Conservation (phyloP, 306 rosid species). For the Quercus suber region DNA sequence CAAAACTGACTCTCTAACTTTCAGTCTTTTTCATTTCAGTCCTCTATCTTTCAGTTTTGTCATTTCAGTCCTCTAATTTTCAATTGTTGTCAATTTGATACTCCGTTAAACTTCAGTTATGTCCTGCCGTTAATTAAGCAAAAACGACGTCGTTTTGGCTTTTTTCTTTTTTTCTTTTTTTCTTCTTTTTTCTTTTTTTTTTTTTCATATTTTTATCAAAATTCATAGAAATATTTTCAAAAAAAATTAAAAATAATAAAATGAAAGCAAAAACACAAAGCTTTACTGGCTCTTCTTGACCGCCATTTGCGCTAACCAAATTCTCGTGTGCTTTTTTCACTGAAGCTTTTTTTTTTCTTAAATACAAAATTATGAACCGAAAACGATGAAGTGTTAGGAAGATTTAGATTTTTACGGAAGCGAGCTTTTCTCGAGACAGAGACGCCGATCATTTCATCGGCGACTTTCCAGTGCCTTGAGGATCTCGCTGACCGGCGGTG, state of each 20-base stretch:
- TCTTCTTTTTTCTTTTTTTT: no score
- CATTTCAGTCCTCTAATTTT: no score
- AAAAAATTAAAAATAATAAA: neutral
- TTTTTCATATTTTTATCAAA: neutral
- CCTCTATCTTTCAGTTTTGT: no score
- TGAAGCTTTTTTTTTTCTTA: constrained; percentile 37
- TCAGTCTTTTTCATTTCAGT: no score
- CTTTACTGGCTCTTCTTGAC: constrained; percentile 34
- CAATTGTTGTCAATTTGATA: no score
- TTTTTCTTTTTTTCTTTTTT: no score
- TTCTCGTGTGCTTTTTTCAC: constrained; percentile 49
- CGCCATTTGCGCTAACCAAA: constrained; percentile 34
- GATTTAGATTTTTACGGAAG: constrained; percentile 41
- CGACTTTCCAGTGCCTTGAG: constrained; percentile 21
- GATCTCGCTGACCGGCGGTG: constrained; percentile 37
- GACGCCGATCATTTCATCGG: constrained; percentile 51
- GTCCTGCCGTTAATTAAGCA: no score
- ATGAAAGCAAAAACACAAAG: neutral
- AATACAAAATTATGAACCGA: neutral
- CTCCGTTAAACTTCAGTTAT: no score
- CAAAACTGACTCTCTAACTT: no score
- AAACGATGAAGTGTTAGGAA: neutral
- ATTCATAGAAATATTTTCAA: neutral
- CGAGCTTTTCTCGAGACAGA: constrained; percentile 75
- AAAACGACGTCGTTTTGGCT: no score